phyloP scores from a whole-genome alignment of 202 grass and related monocot species.

The Saccharum hybrid region DNA sequence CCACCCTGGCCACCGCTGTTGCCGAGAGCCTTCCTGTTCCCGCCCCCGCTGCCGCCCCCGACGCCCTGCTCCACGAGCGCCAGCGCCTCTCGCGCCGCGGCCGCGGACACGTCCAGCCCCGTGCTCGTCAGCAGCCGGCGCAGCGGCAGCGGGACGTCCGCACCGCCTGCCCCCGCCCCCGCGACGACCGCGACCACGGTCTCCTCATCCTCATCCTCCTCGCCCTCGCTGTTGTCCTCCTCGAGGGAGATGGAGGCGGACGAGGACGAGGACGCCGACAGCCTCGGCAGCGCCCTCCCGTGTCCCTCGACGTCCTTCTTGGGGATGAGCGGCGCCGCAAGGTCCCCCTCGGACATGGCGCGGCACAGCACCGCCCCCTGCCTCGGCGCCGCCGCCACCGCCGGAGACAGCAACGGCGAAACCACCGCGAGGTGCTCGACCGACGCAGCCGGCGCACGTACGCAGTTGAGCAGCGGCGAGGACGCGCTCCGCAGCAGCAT shows the following conservation, averaged over 20 bases:
- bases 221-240: constrained; percentile 23
- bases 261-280: not conserved
- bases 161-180: not conserved
- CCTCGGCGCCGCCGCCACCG: not conserved
- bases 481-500: constrained; percentile 71
- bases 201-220: not conserved
- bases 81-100: not conserved
- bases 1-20: not conserved
- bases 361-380: constrained; percentile 35
- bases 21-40: not conserved
- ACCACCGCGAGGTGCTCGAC: constrained; percentile 10
- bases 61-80: constrained; percentile 33
- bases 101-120: constrained; percentile 43
- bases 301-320: not conserved
- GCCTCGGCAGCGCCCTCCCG: not conserved
- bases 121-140: constrained; percentile 54
- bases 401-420: not conserved
- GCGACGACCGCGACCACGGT: not conserved
- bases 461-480: constrained; percentile 54
- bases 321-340: constrained; percentile 3
- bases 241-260: constrained; percentile 35
- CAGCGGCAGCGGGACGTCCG: constrained; percentile 10
- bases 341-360: constrained; percentile 55
- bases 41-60: constrained; percentile 23
- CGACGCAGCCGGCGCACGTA: not conserved